Conservation (phyloP, 805 yeast species). For the Saccharomycopsis javanensis region DNA sequence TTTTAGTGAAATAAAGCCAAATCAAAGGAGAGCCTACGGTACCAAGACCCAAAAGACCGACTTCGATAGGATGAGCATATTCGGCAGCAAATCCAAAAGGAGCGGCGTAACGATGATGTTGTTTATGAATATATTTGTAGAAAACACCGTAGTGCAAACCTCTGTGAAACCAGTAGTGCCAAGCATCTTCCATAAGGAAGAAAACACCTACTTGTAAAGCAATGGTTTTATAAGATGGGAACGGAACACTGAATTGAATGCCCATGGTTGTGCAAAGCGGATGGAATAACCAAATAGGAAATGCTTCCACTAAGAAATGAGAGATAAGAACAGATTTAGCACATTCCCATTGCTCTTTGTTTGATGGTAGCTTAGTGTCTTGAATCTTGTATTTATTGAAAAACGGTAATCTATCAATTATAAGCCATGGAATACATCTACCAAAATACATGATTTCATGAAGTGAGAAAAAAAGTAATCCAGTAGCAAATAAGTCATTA, state of each 20-base stretch:
- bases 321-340: constrained; percentile 56
- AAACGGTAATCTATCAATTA: constrained; percentile 59
- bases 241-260: constrained; percentile 54
- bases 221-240: constrained; percentile 46
- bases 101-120: constrained; percentile 77
- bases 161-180: constrained; percentile 82
- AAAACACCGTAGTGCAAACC: constrained; percentile 60
- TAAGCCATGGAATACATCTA: constrained; percentile 67
- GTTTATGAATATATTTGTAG: constrained; percentile 71
- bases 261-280: constrained; percentile 60
- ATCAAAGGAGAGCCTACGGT: constrained; percentile 72
- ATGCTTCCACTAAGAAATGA: constrained; percentile 67
- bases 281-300: constrained; percentile 80
- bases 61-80: constrained; percentile 79
- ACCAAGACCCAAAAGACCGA: constrained; percentile 66
- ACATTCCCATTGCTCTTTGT: constrained; percentile 71
- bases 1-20: constrained; percentile 50
- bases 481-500: constrained; percentile 71
- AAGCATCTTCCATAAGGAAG: constrained; percentile 61
- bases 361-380: constrained; percentile 51
- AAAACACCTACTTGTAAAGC: constrained; percentile 50
- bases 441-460: constrained; percentile 75
- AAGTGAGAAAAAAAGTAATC: constrained; percentile 49
- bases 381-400: constrained; percentile 69
- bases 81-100: constrained; percentile 83